These are phyloP conservation scores for Lyophyllum shimeji DNA, from an alignment of 768 basidiomycete genomes.

Conservation along the genomic window DNA sequence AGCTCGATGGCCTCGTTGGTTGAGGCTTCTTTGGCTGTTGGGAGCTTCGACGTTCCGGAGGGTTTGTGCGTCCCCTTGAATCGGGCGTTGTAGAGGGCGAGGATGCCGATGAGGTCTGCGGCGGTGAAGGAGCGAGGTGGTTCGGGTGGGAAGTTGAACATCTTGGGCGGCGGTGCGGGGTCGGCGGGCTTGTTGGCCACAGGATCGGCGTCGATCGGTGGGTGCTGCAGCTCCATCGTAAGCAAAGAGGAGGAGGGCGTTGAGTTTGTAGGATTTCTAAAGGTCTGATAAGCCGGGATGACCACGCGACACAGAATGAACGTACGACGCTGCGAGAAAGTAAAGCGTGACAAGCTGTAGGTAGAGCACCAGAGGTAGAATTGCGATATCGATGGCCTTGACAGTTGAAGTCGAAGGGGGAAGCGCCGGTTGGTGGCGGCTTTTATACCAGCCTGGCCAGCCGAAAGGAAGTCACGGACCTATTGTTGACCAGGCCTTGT, in stretches of 20 bases:
- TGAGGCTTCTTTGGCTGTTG: conserved; percentile 1
- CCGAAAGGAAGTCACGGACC: no score
- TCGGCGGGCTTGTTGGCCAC: neutral
- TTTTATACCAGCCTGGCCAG: no score
- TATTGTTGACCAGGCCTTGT: no score
- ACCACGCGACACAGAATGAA: neutral
- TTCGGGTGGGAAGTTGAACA: conserved; percentile 13
- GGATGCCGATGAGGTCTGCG: conserved; percentile 13
- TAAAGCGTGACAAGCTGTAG: no score
- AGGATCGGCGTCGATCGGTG: neutral
- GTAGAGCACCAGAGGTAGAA: no score
- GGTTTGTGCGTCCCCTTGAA: neutral
- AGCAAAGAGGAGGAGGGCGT: neutral
- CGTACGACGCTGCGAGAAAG: neutral
- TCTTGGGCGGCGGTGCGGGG: neutral
- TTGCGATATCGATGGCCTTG: no score
- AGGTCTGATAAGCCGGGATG: neutral
- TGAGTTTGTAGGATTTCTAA: neutral
- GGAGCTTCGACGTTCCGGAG: neutral
- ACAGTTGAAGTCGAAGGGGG: no score
- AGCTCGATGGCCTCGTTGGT: neutral
- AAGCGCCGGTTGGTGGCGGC: no score
- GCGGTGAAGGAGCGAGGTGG: conserved; percentile 11
- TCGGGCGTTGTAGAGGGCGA: conserved; percentile 1
- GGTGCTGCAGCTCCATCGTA: neutral